Conservation (phyloP, 805 yeast species). For the Metschnikowia borealis region DNA sequence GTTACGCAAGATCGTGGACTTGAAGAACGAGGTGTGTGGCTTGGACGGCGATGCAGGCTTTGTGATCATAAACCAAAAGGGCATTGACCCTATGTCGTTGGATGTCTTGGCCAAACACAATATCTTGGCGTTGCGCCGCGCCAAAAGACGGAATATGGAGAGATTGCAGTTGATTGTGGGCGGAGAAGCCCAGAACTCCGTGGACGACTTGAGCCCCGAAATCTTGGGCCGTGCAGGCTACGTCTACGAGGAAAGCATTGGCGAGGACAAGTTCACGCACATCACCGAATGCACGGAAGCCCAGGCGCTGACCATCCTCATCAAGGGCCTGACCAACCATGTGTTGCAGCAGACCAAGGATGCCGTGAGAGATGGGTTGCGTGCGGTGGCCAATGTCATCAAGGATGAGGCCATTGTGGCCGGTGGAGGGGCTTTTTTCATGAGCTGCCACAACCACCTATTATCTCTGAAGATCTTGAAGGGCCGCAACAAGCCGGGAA, state of each 20-base stretch:
- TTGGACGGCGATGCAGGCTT: constrained; percentile 69
- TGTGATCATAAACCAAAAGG: constrained; percentile 95
- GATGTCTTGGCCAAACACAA: constrained; percentile 91
- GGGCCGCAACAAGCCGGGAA: constrained; percentile 87
- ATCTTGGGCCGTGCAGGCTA: constrained; percentile 85
- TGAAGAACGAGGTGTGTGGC: constrained; percentile 89
- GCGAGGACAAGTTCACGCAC: constrained; percentile 96
- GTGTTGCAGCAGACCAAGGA: constrained; percentile 89
- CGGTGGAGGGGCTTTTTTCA: constrained; percentile 95
- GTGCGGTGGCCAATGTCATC: constrained; percentile 89
- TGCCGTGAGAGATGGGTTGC: constrained; percentile 94
- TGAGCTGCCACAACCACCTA: constrained; percentile 73
- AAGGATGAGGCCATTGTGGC: constrained; percentile 85
- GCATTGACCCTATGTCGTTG: constrained; percentile 96
- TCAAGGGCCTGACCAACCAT: constrained; percentile 90
- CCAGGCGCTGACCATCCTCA: constrained; percentile 83
- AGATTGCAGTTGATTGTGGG: constrained; percentile 94
- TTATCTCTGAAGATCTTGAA: constrained; percentile 51
- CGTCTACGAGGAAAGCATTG: constrained; percentile 88
- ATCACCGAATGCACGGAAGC: constrained; percentile 89
- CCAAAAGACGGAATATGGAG: constrained; percentile 99
- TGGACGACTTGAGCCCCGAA: constrained; percentile 80
- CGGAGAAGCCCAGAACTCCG: constrained; percentile 96
- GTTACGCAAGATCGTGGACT: constrained; percentile 82
- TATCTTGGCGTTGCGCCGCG: constrained; percentile 92